Evolutionary conservation across 1,284 basidiomycete species (phyloP).

Genomic region (Ceratobasidium sp.): DNA sequence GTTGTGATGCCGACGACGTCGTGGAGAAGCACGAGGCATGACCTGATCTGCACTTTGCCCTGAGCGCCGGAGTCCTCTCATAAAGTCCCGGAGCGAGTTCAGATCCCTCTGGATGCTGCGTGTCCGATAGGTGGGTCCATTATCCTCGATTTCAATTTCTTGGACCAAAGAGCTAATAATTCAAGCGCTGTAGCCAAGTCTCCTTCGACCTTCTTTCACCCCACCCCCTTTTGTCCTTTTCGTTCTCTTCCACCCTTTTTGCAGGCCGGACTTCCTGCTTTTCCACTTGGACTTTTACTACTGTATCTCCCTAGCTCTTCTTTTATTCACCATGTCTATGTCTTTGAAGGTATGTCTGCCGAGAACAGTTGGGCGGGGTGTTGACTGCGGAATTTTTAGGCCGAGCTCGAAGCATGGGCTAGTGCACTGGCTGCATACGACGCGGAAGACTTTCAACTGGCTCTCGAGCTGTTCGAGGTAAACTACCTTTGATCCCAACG

Average conservation of each 20-base stretch:
- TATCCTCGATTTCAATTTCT: slow-evolving; percentile 16
- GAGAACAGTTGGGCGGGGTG: background rate
- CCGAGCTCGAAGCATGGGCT: slow-evolving; percentile 85
- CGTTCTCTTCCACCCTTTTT: background rate
- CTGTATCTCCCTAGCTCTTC: background rate
- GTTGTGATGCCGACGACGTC: slow-evolving; percentile 27
- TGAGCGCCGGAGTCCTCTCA: background rate
- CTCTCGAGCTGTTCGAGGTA: slow-evolving; percentile 76
- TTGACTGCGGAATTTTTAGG: slow-evolving; percentile 38
- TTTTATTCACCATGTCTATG: slow-evolving; percentile 13
- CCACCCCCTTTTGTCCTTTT: slow-evolving; percentile 21
- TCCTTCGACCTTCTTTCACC: slow-evolving; percentile 16
- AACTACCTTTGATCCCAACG: slow-evolving; percentile 44
- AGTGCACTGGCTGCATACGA: slow-evolving; percentile 86
- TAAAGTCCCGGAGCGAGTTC: background rate
- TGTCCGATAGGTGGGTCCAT: background rate
- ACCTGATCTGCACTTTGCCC: slow-evolving; percentile 20
- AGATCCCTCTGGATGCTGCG: background rate
- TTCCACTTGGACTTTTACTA: slow-evolving; percentile 13
- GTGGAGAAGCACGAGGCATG: slow-evolving; percentile 1
- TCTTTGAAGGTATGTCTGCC: slow-evolving; percentile 26
- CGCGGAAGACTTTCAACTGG: slow-evolving; percentile 76
- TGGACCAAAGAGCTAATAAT: slow-evolving; percentile 21
- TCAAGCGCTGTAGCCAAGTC: background rate
- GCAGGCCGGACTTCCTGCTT: slow-evolving; percentile 33